Conservation (phyloP, 2,329 filamentous ascomycete genomes). For the Neofusicoccum umdonicola region DNA sequence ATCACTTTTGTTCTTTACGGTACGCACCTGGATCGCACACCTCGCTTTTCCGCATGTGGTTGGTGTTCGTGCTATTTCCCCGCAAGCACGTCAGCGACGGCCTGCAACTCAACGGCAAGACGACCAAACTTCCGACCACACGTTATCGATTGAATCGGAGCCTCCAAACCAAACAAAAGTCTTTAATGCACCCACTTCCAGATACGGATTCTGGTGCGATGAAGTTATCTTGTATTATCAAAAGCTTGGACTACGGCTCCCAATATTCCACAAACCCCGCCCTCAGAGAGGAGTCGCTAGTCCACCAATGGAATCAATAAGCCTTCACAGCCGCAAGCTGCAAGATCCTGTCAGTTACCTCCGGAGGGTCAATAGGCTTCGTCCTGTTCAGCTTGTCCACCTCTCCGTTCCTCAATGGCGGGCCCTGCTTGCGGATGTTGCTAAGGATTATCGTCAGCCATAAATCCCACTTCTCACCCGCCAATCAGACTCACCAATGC, state of each 20-base stretch:
- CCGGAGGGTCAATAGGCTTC: neutral
- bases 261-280: neutral
- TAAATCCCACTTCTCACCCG: no score
- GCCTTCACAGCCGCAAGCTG: neutral
- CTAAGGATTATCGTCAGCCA: neutral
- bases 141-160: no score
- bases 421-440: conserved; percentile 1
- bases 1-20: neutral
- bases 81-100: conserved; percentile 13
- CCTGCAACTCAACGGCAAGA: neutral
- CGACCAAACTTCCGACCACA: neutral
- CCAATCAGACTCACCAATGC: conserved; percentile 5
- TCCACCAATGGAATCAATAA: neutral
- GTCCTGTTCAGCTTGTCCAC: neutral
- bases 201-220: neutral
- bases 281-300: neutral
- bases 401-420: conserved; percentile 2
- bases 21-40: neutral
- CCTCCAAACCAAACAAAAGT: no score
- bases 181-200: no score
- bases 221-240: neutral
- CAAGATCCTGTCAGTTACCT: neutral
- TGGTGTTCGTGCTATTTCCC: conserved; percentile 10
- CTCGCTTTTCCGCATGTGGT: neutral
- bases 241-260: neutral